Evolutionary conservation across 2,329 filamentous ascomycete species (phyloP).

Genomic region (Orbilia oligospora): DNA sequence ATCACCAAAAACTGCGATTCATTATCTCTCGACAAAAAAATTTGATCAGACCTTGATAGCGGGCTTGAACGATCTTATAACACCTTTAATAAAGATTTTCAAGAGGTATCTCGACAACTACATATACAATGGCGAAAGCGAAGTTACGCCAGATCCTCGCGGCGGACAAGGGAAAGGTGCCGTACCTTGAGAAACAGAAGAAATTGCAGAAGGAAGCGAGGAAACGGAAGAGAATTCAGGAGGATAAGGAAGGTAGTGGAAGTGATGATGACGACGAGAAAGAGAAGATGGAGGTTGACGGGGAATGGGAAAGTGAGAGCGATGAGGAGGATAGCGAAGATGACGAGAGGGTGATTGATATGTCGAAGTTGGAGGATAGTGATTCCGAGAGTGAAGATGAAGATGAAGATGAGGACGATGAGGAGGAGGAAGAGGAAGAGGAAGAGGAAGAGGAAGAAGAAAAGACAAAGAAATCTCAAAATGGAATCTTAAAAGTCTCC

Average conservation of each 20-base stretch:
- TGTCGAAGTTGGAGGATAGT: constrained; percentile 65
- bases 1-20: constrained; percentile 16
- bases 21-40: neutral
- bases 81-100: too few species aligned
- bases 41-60: neutral
- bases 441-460: constrained; percentile 65
- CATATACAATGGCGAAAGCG: constrained; percentile 65
- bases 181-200: constrained; percentile 68
- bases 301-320: constrained; percentile 67
- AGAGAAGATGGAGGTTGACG: constrained; percentile 61
- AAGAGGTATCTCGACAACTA: neutral
- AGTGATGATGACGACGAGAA: constrained; percentile 61
- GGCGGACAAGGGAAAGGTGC: constrained; percentile 73
- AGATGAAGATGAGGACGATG: constrained; percentile 63
- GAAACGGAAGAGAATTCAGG: constrained; percentile 69
- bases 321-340: constrained; percentile 40
- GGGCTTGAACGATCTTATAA: neutral
- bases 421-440: constrained; percentile 62
- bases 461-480: constrained; percentile 66
- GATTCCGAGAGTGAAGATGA: constrained; percentile 59
- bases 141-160: constrained; percentile 73
- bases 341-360: constrained; percentile 64
- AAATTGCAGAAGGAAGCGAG: constrained; percentile 67
- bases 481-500: constrained; percentile 63
- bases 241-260: constrained; percentile 66